These are phyloP conservation scores for Didymella pinodella DNA, from an alignment of 2,329 filamentous ascomycete genomes.

Conservation along the genomic window DNA sequence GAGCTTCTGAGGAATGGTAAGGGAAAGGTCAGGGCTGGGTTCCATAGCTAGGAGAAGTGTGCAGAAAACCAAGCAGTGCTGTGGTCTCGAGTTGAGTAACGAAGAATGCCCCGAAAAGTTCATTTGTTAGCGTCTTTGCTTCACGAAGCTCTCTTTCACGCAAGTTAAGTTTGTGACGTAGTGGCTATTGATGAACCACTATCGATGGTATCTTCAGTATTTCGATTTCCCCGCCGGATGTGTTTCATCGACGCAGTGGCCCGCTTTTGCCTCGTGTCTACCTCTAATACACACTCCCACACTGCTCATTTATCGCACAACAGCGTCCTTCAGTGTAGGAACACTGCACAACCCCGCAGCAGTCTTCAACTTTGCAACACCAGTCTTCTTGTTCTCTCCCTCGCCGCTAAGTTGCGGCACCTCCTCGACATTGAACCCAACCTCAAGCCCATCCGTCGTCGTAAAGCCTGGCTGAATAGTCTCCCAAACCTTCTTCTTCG, in stretches of 20 bases:
- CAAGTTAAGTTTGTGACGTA: too few species aligned
- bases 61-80: too few species aligned
- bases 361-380: conserved; percentile 72
- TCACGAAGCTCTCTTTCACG: too few species aligned
- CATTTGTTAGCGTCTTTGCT: too few species aligned
- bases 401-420: conserved; percentile 80
- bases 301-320: conserved; percentile 70
- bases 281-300: not conserved
- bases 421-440: conserved; percentile 81
- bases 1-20: conserved; percentile 1
- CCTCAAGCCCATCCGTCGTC: conserved; percentile 80
- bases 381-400: conserved; percentile 64
- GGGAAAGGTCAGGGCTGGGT: not conserved
- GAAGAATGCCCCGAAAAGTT: too few species aligned
- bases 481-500: conserved; percentile 99
- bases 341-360: conserved; percentile 86
- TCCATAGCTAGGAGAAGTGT: not conserved
- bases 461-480: conserved; percentile 95
- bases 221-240: not conserved
- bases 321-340: conserved; percentile 78
- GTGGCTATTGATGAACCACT: not conserved
- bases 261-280: not conserved
- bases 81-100: too few species aligned
- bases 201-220: not conserved
- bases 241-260: not conserved